These are phyloP conservation scores for Nissolia schottii DNA, from an alignment of 306 rosid genomes.

Conservation along the genomic window DNA sequence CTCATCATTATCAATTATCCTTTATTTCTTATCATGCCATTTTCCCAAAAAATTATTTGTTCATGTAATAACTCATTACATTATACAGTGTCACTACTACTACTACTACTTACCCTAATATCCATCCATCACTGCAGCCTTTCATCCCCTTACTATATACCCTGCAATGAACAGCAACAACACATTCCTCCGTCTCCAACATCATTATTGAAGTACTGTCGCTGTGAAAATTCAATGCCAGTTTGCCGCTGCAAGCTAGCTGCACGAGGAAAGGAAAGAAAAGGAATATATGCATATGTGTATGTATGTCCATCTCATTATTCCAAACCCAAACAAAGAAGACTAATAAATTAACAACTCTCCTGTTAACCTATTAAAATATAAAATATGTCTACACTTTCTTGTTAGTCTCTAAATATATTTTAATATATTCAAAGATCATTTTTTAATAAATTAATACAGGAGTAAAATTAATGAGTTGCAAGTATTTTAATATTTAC, in stretches of 20 bases:
- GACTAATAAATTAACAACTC: too few species aligned
- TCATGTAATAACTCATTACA: conserved; percentile 26
- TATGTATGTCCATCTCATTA: neutral
- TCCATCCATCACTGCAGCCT: conserved; percentile 45
- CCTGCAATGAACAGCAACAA: neutral
- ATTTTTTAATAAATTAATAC: too few species aligned
- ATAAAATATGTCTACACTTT: too few species aligned
- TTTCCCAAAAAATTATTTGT: conserved; percentile 31
- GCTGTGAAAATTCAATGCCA: conserved; percentile 23
- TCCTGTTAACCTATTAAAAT: too few species aligned
- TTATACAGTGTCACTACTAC: conserved; percentile 26
- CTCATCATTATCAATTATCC: neutral
- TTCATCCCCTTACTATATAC: neutral
- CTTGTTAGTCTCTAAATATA: too few species aligned
- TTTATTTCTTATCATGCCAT: neutral
- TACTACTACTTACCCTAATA: conserved; percentile 26
- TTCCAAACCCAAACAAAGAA: neutral
- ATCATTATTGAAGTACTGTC: conserved; percentile 32
- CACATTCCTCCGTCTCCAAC: neutral
- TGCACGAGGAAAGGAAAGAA: conserved; percentile 9
- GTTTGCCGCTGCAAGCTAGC: neutral
- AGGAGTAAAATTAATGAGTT: too few species aligned
- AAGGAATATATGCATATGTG: conserved; percentile 21
- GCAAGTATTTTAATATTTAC: too few species aligned
- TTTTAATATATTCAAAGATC: too few species aligned